A percentile compares a stretch with the other conserved stretches of the same genome.
These are phyloP conservation scores for Piedraia hortae DNA, from an alignment of 2,329 filamentous ascomycete genomes.

Conservation along the genomic window DNA sequence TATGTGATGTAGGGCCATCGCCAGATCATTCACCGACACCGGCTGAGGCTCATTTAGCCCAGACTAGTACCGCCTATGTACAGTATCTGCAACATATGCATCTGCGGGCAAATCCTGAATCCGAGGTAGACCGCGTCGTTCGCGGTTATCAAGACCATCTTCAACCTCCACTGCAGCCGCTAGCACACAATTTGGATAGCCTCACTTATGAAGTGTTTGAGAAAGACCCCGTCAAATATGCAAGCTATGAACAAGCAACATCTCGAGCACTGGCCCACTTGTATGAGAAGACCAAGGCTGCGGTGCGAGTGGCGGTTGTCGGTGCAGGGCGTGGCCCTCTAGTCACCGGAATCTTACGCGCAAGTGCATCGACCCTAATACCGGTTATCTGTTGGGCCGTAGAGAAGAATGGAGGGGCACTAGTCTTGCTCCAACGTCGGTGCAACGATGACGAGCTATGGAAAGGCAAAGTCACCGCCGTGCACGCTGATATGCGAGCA, in stretches of 20 bases:
- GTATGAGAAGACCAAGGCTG: constrained; percentile 41
- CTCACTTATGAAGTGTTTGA: constrained; percentile 97
- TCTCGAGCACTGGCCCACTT: constrained; percentile 59
- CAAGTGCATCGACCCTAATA: constrained; percentile 48
- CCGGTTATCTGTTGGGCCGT: constrained; percentile 70
- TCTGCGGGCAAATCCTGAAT: constrained; percentile 42
- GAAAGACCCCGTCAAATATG: constrained; percentile 92
- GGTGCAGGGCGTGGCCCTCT: constrained; percentile 81
- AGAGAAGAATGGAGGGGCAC: constrained; percentile 96
- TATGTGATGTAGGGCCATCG: constrained; percentile 32
- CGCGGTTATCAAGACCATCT: constrained; percentile 75
- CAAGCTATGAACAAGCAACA: constrained; percentile 75
- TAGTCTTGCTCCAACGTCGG: constrained; percentile 68
- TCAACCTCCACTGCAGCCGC: constrained; percentile 75
- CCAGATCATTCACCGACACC: constrained; percentile 4
- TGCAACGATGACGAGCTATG: constrained; percentile 45
- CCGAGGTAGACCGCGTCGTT: constrained; percentile 36
- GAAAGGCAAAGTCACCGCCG: constrained; percentile 52
- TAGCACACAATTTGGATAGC: constrained; percentile 89
- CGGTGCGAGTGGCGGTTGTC: constrained; percentile 54
- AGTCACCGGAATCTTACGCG: constrained; percentile 61
- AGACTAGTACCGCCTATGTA: constrained; percentile 32
- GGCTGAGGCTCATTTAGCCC: constrained; percentile 22
- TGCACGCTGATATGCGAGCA: constrained; percentile 90
- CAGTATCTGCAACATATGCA: constrained; percentile 69